Base-by-base conservation (phyloP, 139 green algal genomes). In the Tetradesmus lagerheimii region DNA sequence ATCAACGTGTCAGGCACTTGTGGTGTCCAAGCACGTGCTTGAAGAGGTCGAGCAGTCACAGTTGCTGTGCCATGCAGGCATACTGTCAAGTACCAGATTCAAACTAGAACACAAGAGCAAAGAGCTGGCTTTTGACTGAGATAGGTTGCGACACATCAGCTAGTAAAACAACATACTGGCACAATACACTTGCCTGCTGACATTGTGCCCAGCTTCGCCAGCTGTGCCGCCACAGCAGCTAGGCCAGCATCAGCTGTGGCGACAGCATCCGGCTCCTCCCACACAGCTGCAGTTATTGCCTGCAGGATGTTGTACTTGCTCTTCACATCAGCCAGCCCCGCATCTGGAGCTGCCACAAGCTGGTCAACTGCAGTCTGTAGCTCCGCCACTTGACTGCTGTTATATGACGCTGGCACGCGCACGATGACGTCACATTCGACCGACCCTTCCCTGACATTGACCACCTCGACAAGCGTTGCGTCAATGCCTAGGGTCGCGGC, bases 351-450 rank as follows among this genome's bases (percentile, higher is more conserved):
- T 53, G 77, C 39, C 8, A 83, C 25, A 9, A 83, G 35, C 35
- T 43, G 25, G 18, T 83, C 18, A 18, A 83, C 77, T n/a, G 77
- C 77, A 53, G 38, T 20, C 25, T 83, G 35, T 18, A 83, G 8
- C 4, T 29, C 37, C 18, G 25, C 41, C 35, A 53, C 35, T 8
- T 71, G 23, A 23, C 57, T 71, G 41, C 77, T 83, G 77, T 62
- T 53, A 5, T 53, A 34, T 34, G 35, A 53, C 15, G 29, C 38
- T n/a, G 77, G 77, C 20, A 83, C 35, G 2, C 18, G 9, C 34
- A 62, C 77, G 34, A 43, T 35, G 14, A 83, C 29, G 37, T 83
- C 77, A 83, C 35, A 39, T 83, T 53, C 62, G 35, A 83, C 77
- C 41, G 77, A 83, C 12, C 77, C 77, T n/a, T 83, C 34, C 18